Base-by-base conservation (phyloP, 2,329 filamentous ascomycete species). In the Fusarium phyllophilum region DNA sequence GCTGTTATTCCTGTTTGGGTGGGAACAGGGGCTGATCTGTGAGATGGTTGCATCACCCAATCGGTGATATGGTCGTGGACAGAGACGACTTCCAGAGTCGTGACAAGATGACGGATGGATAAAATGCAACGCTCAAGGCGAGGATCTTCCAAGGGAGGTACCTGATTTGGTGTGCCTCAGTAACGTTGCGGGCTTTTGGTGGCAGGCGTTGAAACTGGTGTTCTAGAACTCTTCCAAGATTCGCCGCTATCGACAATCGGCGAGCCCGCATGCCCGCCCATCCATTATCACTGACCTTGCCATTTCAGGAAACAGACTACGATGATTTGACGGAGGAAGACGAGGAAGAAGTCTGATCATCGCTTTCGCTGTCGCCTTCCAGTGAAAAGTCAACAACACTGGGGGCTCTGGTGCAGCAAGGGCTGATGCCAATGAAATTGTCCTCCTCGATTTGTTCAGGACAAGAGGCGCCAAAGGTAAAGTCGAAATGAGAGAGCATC, bases 401-500 rank as follows among this genome's bases (percentile, higher is more conserved):
- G 56, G 78, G 78, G 24, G 78, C 72, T 26, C 84, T 80, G 36
- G 85, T 85, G 72, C 82, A 84, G 75, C 85, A 83, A 26, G 85
- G 85, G 76, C 85, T 86, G 75, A 87, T 78, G 58, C 82, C 83
- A 22, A 77, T 66, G 64, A 82, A 82, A 72, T 78, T 81, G 33
- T 79, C 70, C 10, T 74, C 75, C 62, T 82, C 79, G 26, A 83
- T 72, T 71, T 83, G 82, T 42, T 77, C 56, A 49, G 79, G 72
- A 74, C 80, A 73, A 26, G 78, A 79, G 38, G 83, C 79, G 44
- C 86, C 86, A 72, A 87, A 87, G 17, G 82, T 84, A 77, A 85
- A 83, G 63, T 81, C 84, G 79, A 86, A 87, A 63, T 83, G 78
- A 66, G 81, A 81, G 42, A 88, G 81, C 78, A 85, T 81, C 79